Conservation (phyloP, 2,329 filamentous ascomycete genomes). For the Ilyonectria sp. region DNA sequence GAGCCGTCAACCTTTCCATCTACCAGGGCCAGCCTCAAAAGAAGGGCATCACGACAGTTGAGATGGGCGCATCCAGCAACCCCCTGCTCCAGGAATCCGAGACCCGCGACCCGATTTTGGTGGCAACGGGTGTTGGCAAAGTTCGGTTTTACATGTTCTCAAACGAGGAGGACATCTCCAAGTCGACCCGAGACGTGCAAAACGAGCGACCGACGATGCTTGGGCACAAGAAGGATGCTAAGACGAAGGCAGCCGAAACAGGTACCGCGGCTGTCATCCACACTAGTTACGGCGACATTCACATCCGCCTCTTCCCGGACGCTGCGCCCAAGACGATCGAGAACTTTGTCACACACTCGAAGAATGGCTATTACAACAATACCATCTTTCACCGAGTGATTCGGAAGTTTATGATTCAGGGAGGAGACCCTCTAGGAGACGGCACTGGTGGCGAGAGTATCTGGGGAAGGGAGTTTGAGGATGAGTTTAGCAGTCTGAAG, state of each 20-base stretch:
- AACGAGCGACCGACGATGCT: slow-evolving; percentile 90
- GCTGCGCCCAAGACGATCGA: slow-evolving; percentile 95
- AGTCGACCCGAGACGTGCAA: slow-evolving; percentile 89
- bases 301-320: slow-evolving; percentile 92
- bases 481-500: slow-evolving; percentile 91
- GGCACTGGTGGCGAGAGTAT: slow-evolving; percentile 90
- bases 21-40: slow-evolving; percentile 98
- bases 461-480: slow-evolving; percentile 95
- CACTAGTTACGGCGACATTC: slow-evolving; percentile 94
- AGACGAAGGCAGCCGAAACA: slow-evolving; percentile 75
- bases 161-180: slow-evolving; percentile 87
- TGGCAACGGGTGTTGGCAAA: slow-evolving; percentile 88
- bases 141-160: slow-evolving; percentile 98
- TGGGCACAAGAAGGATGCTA: slow-evolving; percentile 68
- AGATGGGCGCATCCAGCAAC: slow-evolving; percentile 96
- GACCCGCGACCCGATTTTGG: slow-evolving; percentile 88
- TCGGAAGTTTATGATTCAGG: slow-evolving; percentile 99
- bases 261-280: slow-evolving; percentile 89
- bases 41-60: slow-evolving; percentile 92
- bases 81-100: slow-evolving; percentile 94
- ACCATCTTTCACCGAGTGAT: slow-evolving; percentile 98
- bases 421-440: slow-evolving; percentile 93
- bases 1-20: slow-evolving; percentile 84
- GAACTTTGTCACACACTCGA: slow-evolving; percentile 95
- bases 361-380: slow-evolving; percentile 95